Evolutionary conservation across 129 eudicot genomes (phyloP), one percentile per base, ranked within the genome.

Genomic region (Scalesia atractyloides): DNA sequence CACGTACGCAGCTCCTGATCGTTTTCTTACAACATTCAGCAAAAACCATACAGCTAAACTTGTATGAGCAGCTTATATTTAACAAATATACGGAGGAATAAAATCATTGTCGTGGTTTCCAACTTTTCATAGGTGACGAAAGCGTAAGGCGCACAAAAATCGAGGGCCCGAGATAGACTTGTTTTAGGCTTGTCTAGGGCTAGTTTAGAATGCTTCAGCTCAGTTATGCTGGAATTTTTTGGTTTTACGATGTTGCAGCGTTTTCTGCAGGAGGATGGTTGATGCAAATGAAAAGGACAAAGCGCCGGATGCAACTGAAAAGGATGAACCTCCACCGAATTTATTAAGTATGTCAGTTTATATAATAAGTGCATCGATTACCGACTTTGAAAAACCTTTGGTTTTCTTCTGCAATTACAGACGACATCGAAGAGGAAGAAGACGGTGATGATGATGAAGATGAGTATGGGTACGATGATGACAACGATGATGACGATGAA

Each of bases 191-290:
- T 24, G 30, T 24, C 30, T 36, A 36, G 41, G 41, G 41, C 41
- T 36, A 36, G 7, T 36, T 36, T 36, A 2, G 41, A 7, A 5
- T 36, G 41, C 7, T 24, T 24, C 30, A 24, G 30, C 30, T 24
- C 30, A 24, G 30, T 24, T 24, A 24, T 24, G 30, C 30, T 3
- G 30, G 30, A 24, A 24, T 24, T 24, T 24, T 67, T 69, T 69
- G 65, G 50, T 13, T 68, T 34, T 64, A 64, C 37, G 59, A 78
- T 44, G 57, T 60, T 47, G 72, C 41, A 30, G 72, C 41, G 18
- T 70, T 78, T 57, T 78, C 18, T 41, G 22, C 73, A 78, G 82
- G 82, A 64, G 30, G 65, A 89, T 86, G 96, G 86, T 30, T 53
- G 71, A 51, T 73, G 75, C 73, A 34, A 71, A 67, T 24, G 82